A percentile compares a stretch with the other conserved stretches of the same genome.
These are phyloP conservation scores for Lactarius sanguifluus DNA, from an alignment of 768 basidiomycete species.

Conservation along the genomic window DNA sequence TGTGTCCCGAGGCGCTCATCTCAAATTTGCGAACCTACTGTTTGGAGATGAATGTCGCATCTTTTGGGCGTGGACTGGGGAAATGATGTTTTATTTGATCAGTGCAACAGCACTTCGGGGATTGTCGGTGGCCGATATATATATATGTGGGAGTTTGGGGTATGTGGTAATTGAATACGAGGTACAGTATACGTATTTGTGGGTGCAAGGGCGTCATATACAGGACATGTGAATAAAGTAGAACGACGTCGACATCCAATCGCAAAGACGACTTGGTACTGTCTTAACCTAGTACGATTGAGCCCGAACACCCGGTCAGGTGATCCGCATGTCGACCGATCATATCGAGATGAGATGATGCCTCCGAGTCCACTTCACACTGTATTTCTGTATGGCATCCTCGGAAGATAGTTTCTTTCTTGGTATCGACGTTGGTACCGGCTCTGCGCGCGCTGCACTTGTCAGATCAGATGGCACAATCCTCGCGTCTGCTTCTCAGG, in stretches of 20 bases:
- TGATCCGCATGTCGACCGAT: conserved; percentile 4
- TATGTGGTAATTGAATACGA: background rate
- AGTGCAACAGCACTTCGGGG: background rate
- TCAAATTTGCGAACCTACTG: background rate
- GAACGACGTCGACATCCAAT: too few species aligned
- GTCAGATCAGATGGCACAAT: conserved; percentile 67
- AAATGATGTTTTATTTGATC: background rate
- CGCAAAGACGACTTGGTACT: too few species aligned
- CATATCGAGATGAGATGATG: background rate
- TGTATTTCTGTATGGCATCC: conserved; percentile 36
- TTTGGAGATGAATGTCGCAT: background rate
- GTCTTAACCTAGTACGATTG: too few species aligned
- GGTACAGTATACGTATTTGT: too few species aligned
- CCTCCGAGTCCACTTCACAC: background rate
- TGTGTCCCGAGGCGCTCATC: background rate
- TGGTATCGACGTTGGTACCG: conserved; percentile 88
- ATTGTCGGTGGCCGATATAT: background rate
- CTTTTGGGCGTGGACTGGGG: background rate
- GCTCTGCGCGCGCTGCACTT: conserved; percentile 86
- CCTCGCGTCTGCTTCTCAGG: conserved; percentile 74
- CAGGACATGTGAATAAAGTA: too few species aligned
- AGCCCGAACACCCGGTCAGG: background rate
- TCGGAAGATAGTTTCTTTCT: conserved; percentile 52
- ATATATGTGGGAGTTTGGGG: background rate
- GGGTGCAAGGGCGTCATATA: too few species aligned